phyloP scores from a whole-genome alignment of 352 stramenopile genomes.

The Globisporangium canariense region DNA sequence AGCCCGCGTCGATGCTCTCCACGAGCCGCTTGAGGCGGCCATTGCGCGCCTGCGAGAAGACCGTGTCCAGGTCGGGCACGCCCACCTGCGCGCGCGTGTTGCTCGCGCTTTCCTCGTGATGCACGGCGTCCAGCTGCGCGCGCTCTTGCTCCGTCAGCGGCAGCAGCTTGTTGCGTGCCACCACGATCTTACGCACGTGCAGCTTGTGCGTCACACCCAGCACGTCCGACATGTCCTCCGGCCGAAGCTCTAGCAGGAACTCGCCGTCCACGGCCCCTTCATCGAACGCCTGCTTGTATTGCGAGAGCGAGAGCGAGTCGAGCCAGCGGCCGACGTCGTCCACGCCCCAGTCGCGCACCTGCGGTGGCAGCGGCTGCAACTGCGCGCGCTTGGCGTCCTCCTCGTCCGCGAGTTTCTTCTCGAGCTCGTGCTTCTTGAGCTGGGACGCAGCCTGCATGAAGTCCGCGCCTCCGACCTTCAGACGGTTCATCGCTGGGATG shows the following conservation, averaged over 20 bases:
- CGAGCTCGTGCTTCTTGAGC: conserved; percentile 75
- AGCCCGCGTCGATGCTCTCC: conserved; percentile 88
- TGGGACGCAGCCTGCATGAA: conserved; percentile 58
- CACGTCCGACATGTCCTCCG: conserved; percentile 90
- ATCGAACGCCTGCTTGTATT: conserved; percentile 90
- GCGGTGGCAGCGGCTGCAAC: conserved; percentile 64
- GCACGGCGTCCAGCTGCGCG: conserved; percentile 58
- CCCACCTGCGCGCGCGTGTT: conserved; percentile 24
- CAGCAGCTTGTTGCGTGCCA: conserved; percentile 84
- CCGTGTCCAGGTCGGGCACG: conserved; percentile 57
- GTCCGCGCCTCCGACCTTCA: conserved; percentile 62
- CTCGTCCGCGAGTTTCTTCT: conserved; percentile 50
- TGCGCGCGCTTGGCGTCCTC: conserved; percentile 45
- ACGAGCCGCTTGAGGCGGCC: conserved; percentile 86
- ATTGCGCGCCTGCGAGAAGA: conserved; percentile 90
- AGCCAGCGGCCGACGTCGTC: conserved; percentile 92
- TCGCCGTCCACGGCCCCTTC: conserved; percentile 90
- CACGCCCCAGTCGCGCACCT: conserved; percentile 83
- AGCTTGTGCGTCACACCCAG: conserved; percentile 90
- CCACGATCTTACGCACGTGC: conserved; percentile 89
- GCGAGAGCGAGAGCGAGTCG: conserved; percentile 82
- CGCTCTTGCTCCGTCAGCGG: conserved; percentile 78
- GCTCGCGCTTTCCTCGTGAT: conserved; percentile 44
- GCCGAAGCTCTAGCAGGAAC: conserved; percentile 89
- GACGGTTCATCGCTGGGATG: conserved; percentile 73